Evolutionary conservation across 257 asterid genomes (phyloP), one percentile per base, ranked within the genome.

Genomic region (Jacaranda copaia): DNA sequence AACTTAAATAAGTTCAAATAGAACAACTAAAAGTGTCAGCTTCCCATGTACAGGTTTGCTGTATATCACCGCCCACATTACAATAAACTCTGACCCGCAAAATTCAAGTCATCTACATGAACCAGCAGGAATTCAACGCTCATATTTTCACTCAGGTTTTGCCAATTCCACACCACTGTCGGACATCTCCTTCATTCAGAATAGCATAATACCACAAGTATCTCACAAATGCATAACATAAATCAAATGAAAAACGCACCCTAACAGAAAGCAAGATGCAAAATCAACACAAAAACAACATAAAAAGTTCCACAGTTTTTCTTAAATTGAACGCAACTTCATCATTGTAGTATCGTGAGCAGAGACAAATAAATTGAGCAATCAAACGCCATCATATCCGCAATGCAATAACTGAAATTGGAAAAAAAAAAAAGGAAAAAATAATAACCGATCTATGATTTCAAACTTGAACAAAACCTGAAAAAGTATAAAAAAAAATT

Each of bases 271-370:
- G 38, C 40, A 77, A 19, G 5, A 15, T 4, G 13, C 10, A 1
- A 48, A 67, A 73, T 36, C 16, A 36, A 65, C 6, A 19, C n/a
- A 57, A 55, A 45, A 20, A 45, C 2, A 19, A 53, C n/a, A 60
- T 14, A 15, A 75, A 45, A 16, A 66, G 40, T 15, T 60, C 57
- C 58, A 42, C 3, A 19, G 58, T 51, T 4, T 60, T 51, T 74
- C 70, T 36, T 71, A 55, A 62, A 63, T 70, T 14, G 13, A 55
- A 66, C 53, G 58, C 20, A 36, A 16, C n/a, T 14, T 56, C 69
- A 60, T 52, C 60, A 46, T 67, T 60, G 59, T 62, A 46, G 59
- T 2, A 66, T 14, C n/a, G 46, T 40, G 70, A 82, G 18, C 65
- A 74, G 15, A 53, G 12, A 75, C 18, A 38, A 75, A 12, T 55